Base-by-base conservation (phyloP, 108 stramenopile genomes). In the Ochromonas danica region DNA sequence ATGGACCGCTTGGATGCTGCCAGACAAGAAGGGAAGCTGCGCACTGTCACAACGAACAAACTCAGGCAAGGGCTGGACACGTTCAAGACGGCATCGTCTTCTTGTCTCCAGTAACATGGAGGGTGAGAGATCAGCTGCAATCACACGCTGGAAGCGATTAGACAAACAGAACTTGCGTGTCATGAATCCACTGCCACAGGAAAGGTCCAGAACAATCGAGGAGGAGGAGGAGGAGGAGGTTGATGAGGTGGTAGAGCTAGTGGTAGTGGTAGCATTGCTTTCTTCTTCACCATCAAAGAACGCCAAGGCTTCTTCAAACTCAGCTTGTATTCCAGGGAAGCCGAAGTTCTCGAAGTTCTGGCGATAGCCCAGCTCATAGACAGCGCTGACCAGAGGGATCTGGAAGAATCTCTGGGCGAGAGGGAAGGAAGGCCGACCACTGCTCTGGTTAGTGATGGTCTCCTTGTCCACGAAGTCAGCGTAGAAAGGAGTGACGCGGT, bases 321-420 rank as follows among this genome's bases (percentile, higher is more conserved):
- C 96, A 38, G 81, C 80, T 78, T 95, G 94, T 0, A 89, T 87
- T 35, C 96, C 96, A 38, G 96, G 96, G 77, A 97, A 97, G 61
- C 96, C 96, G 27, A 93, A 91, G 42, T 83, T 85, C 39, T 84
- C 84, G 87, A 97, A 97, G 0, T 89, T 88, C 75, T 95, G 93
- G 60, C 96, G 79, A 94, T 94, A 97, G 43, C 96, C 96, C 10
- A 93, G 85, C 82, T 97, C 96, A 80, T 97, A 95, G 74, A 93
- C 91, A 84, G 89, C 93, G 0, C 92, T 91, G 14, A 94, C 92
- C 1, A 90, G 45, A 2, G 96, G 94, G 39, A 81, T 88, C 27
- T 93, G 95, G 79, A 97, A 97, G 25, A 67, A 67, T 6, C 31
- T 28, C 35, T 67, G 63, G 27, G 14, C 63, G 27, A 67, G 6